Evolutionary conservation across 768 basidiomycete genomes (phyloP).

Genomic region (Kondoa subrosea): DNA sequence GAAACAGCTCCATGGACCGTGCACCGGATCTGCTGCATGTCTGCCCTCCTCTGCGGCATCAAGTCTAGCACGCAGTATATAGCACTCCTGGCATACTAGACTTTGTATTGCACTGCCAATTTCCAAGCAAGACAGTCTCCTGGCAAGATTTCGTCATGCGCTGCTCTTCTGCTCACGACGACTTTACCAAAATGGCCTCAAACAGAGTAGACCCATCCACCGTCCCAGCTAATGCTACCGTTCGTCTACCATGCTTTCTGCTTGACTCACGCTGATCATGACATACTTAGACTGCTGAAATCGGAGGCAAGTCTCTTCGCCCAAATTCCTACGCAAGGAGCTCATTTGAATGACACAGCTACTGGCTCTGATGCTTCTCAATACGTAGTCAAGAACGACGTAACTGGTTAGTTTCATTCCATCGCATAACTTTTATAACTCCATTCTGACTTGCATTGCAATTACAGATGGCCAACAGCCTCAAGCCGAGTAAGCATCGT

Average conservation of each 20-base stretch:
- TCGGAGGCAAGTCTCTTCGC: not conserved
- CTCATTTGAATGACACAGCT: not conserved
- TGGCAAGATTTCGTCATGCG: no score
- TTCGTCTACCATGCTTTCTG: not conserved
- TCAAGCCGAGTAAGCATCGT: not conserved
- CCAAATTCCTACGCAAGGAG: not conserved
- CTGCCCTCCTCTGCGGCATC: no score
- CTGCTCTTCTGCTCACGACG: no score
- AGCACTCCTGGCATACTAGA: no score
- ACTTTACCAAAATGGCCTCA: not conserved
- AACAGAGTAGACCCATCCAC: not conserved
- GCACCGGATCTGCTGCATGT: no score
- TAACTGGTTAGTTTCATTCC: not conserved
- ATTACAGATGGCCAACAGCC: no score
- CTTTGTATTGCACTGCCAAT: no score
- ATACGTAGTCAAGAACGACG: not conserved
- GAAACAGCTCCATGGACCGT: no score
- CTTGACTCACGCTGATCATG: not conserved
- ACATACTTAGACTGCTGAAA: not conserved
- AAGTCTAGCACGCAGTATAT: no score
- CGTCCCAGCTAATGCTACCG: not conserved
- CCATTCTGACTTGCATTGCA: no score
- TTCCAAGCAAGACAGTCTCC: no score
- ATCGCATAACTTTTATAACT: no score
- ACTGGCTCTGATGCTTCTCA: not conserved